phyloP scores from a whole-genome alignment of 2,329 filamentous ascomycete genomes.

The Neopestalotiopsis rosae region DNA sequence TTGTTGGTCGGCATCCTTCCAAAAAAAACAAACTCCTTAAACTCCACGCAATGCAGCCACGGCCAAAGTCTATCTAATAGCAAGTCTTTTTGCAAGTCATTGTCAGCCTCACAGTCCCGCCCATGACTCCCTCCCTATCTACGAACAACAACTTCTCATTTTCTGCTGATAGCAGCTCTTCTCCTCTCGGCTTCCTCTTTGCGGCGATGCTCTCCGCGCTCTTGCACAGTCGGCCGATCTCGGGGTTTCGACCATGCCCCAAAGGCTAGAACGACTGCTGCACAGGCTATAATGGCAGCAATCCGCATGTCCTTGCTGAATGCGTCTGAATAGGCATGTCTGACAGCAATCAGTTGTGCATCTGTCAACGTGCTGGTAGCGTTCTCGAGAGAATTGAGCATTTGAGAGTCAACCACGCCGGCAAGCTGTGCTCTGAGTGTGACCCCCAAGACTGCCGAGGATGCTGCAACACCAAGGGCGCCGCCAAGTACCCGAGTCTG shows the following conservation, averaged over 20 bases:
- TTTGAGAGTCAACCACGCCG: constrained; percentile 32
- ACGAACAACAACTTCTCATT: background rate
- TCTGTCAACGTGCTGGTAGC: constrained; percentile 28
- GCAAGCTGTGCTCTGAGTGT: constrained; percentile 36
- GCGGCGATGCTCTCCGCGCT: constrained; percentile 31
- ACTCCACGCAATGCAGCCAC: background rate
- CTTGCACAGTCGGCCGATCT: constrained; percentile 33
- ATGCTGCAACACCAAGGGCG: constrained; percentile 59
- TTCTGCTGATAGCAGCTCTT: constrained; percentile 13
- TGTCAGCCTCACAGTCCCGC: background rate
- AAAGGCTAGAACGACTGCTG: constrained; percentile 45
- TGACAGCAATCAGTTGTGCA: constrained; percentile 38
- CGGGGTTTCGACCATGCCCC: constrained; percentile 41
- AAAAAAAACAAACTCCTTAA: background rate
- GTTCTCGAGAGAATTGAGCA: constrained; percentile 31
- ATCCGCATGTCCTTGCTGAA: constrained; percentile 54
- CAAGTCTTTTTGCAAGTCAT: background rate
- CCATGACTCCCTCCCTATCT: background rate
- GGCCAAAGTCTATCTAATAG: background rate
- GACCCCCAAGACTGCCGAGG: constrained; percentile 50
- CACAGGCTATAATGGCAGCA: constrained; percentile 46
- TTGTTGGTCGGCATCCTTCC: background rate
- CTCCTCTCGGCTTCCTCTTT: constrained; percentile 33
- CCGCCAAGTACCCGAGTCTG: constrained; percentile 58
- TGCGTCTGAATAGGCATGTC: constrained; percentile 47